A percentile compares a stretch with the other conserved stretches of the same genome.
Evolutionary conservation across 331 rosid species (phyloP).

Genomic region (Erythrophleum ivorense): DNA sequence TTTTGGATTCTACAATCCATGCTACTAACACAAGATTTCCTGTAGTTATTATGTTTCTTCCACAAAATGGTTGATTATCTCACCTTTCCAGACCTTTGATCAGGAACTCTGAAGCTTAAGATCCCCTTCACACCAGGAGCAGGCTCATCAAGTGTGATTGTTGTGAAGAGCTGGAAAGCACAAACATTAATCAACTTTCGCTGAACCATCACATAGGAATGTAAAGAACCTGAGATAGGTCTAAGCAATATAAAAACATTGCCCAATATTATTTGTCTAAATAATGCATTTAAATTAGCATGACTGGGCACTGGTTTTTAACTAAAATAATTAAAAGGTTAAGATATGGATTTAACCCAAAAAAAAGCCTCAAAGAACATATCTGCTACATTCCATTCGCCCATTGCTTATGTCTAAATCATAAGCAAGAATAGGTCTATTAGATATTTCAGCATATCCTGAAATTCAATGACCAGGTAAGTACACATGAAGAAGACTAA

Average conservation of each 20-base stretch:
- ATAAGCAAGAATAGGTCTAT: not conserved
- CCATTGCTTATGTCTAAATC: not conserved
- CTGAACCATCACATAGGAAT: conserved; percentile 24
- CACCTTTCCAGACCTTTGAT: conserved; percentile 96
- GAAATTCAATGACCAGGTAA: not conserved
- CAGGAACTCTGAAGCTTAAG: conserved; percentile 81
- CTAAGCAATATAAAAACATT: not conserved
- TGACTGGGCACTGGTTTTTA: not conserved
- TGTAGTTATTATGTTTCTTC: not conserved
- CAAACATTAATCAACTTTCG: conserved; percentile 28
- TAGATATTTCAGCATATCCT: not conserved
- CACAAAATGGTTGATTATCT: conserved; percentile 34
- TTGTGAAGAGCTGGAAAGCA: conserved; percentile 65
- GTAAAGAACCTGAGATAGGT: not conserved
- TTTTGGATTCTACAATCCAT: not conserved
- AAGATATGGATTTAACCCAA: not conserved
- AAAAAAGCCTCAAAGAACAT: too few relatives aligned
- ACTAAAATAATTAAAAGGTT: not conserved
- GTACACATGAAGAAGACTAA: not conserved
- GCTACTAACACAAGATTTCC: not conserved
- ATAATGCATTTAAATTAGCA: not conserved
- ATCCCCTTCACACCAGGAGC: conserved; percentile 88
- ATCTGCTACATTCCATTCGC: not conserved
- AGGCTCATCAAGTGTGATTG: conserved; percentile 77
- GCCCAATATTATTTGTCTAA: not conserved